A percentile compares a stretch with the other conserved stretches of the same genome.
These are phyloP conservation scores for Prunus mume DNA, from an alignment of 306 rosid genomes.

Conservation along the genomic window DNA sequence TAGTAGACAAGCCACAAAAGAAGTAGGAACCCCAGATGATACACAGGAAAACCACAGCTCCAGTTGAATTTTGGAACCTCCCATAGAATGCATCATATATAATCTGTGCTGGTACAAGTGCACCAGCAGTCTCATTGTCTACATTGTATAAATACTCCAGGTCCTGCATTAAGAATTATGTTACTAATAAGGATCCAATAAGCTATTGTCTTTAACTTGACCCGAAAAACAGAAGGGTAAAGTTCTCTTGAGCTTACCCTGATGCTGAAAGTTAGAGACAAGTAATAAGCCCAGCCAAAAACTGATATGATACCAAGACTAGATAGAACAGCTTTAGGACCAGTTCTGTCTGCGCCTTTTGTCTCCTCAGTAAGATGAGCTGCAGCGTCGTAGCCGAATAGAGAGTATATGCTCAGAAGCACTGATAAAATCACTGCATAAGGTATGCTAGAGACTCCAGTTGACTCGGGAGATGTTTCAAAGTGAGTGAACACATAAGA, in stretches of 20 bases:
- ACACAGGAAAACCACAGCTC: constrained; percentile 24
- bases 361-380: constrained; percentile 30
- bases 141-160: constrained; percentile 16
- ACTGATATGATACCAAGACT: no score
- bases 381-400: constrained; percentile 25
- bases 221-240: neutral
- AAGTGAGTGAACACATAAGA: constrained; percentile 18
- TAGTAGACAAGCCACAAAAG: constrained; percentile 25
- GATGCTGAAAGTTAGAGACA: constrained; percentile 33
- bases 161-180: constrained; percentile 10
- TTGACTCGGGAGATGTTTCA: neutral
- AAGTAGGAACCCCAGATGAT: constrained; percentile 26
- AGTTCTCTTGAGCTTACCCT: constrained; percentile 2
- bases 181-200: neutral
- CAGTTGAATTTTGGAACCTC: constrained; percentile 19
- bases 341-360: neutral
- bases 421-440: constrained; percentile 25
- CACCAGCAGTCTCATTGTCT: constrained; percentile 28
- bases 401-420: constrained; percentile 13
- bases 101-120: constrained; percentile 26
- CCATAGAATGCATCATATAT: constrained; percentile 28
- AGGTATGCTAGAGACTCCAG: constrained; percentile 23
- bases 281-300: constrained; percentile 12
- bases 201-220: neutral
- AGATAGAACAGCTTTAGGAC: no score